A percentile compares a stretch with the other conserved stretches of the same genome.
Evolutionary conservation across 2,329 filamentous ascomycete species (phyloP).

Genomic region (Diaporthe longicolla): DNA sequence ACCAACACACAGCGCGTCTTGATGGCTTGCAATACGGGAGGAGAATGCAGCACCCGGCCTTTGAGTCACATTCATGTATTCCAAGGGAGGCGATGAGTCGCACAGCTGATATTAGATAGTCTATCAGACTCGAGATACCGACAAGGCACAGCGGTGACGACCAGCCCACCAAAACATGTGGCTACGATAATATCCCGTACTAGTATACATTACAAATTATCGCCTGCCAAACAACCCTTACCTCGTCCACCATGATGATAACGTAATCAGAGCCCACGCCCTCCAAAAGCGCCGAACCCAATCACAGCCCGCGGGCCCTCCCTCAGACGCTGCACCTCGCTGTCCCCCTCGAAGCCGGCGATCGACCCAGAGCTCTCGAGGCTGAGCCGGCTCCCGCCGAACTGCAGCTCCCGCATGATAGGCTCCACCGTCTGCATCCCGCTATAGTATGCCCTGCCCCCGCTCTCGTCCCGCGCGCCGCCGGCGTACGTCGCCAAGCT

Average conservation of each 20-base stretch:
- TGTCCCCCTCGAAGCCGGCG: conserved; percentile 37
- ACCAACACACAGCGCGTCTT: too few species aligned
- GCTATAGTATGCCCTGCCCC: conserved; percentile 41
- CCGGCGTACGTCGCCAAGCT: not conserved
- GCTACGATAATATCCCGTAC: conserved; percentile 9
- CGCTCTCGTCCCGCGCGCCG: conserved; percentile 19
- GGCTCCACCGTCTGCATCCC: conserved; percentile 60
- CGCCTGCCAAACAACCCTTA: not conserved
- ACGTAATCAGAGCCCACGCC: not conserved
- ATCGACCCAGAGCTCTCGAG: conserved; percentile 33
- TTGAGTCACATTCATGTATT: not conserved
- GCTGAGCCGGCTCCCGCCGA: conserved; percentile 42
- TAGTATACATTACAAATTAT: conserved; percentile 26
- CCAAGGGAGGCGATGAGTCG: too few species aligned
- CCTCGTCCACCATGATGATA: not conserved
- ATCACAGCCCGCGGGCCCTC: conserved; percentile 37
- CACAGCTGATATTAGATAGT: not conserved
- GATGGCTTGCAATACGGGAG: too few species aligned
- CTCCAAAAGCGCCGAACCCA: conserved; percentile 41
- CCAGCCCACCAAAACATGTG: not conserved
- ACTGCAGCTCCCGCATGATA: conserved; percentile 60
- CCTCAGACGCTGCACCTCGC: conserved; percentile 38
- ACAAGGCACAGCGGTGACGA: not conserved
- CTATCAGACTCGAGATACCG: not conserved
- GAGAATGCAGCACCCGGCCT: too few species aligned